Percentiles rank a stretch among this genome's conserved stretches.
phyloP scores from a whole-genome alignment of 768 basidiomycete species.

The Steccherinum ochraceum region DNA sequence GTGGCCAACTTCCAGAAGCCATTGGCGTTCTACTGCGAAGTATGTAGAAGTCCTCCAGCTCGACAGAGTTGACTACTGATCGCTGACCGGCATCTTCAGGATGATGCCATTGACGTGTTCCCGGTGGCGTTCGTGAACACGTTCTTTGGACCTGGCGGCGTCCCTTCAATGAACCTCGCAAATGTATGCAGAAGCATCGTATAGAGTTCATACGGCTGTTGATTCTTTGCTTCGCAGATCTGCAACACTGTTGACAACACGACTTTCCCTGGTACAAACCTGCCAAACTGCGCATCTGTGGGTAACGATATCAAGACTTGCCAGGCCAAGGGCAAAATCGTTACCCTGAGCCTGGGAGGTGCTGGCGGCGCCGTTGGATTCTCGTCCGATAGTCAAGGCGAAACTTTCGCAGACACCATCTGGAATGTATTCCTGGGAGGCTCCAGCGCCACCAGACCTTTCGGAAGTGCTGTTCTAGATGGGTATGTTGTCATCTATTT shows the following conservation, averaged over 20 bases:
- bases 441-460: slow-evolving; percentile 33
- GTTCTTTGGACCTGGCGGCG: slow-evolving; percentile 57
- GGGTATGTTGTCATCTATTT: slow-evolving; percentile 25
- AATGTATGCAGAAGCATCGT: slow-evolving; percentile 36
- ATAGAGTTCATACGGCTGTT: background rate
- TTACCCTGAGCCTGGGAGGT: slow-evolving; percentile 42
- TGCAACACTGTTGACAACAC: slow-evolving; percentile 34
- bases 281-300: slow-evolving; percentile 32
- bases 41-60: slow-evolving; percentile 15
- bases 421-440: slow-evolving; percentile 47
- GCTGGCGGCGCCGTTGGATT: slow-evolving; percentile 36
- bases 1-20: slow-evolving; percentile 53
- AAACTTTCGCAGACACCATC: slow-evolving; percentile 29
- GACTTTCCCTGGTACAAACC: slow-evolving; percentile 36
- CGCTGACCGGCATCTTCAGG: slow-evolving; percentile 28
- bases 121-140: slow-evolving; percentile 63
- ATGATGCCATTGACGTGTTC: slow-evolving; percentile 61
- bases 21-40: slow-evolving; percentile 60
- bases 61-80: background rate
- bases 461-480: slow-evolving; percentile 40
- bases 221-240: slow-evolving; percentile 21
- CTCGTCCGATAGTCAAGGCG: slow-evolving; percentile 29
- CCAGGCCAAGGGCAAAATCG: slow-evolving; percentile 39
- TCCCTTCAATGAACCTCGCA: slow-evolving; percentile 62
- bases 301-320: slow-evolving; percentile 38